Percentiles rank a stretch among this genome's conserved stretches.
Conservation (phyloP, 2,329 filamentous ascomycete genomes). For the Neopestalotiopsis sp. region DNA sequence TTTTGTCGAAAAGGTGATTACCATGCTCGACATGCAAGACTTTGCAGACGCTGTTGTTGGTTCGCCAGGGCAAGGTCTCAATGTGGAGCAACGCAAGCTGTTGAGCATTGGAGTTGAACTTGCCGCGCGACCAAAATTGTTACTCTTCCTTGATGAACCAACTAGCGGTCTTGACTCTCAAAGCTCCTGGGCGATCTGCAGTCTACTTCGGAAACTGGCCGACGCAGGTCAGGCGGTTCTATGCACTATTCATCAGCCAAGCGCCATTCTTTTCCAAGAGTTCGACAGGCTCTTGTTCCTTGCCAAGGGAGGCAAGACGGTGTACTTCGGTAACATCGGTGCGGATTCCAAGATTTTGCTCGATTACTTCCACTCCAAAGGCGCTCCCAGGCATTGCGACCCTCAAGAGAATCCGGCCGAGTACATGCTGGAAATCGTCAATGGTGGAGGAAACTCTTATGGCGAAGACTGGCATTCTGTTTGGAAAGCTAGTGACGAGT, state of each 20-base stretch:
- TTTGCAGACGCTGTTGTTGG: constrained; percentile 74
- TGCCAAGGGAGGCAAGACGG: constrained; percentile 57
- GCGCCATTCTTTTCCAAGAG: constrained; percentile 43
- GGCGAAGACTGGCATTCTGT: constrained; percentile 39
- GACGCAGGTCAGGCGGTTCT: constrained; percentile 46
- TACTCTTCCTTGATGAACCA: constrained; percentile 79
- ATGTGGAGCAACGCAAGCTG: constrained; percentile 52
- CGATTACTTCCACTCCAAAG: constrained; percentile 64
- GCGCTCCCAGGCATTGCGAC: constrained; percentile 52
- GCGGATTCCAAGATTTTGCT: constrained; percentile 51
- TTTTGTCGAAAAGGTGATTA: constrained; percentile 72
- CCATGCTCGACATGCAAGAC: constrained; percentile 68
- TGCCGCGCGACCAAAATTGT: constrained; percentile 71
- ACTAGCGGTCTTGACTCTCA: constrained; percentile 78
- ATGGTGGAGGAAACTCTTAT: constrained; percentile 51
- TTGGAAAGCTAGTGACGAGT: constrained; percentile 60
- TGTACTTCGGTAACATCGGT: constrained; percentile 63
- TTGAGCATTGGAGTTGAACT: constrained; percentile 78
- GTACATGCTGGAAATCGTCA: constrained; percentile 59
- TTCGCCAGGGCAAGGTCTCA: constrained; percentile 66
- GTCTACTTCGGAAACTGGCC: constrained; percentile 68
- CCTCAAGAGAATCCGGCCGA: constrained; percentile 66
- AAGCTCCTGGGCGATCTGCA: constrained; percentile 74
- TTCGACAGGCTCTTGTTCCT: constrained; percentile 60
- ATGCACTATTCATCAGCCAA: constrained; percentile 50